Evolutionary conservation across 2,329 filamentous ascomycete genomes (phyloP).

Genomic region (Claviceps purpurea): DNA sequence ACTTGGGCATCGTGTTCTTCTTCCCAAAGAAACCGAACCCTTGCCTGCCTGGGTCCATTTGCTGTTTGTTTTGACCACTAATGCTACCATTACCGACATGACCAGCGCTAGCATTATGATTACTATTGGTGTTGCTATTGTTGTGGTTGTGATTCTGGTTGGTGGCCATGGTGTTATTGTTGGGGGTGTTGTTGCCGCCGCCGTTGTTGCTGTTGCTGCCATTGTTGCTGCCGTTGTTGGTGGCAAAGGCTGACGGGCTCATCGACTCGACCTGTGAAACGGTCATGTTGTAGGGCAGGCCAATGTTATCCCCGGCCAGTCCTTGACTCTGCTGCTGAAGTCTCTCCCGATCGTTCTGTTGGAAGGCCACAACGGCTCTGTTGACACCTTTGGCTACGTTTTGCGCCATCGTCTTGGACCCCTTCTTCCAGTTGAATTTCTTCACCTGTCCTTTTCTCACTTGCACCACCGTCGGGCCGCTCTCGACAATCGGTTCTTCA

Average conservation of each 20-base stretch:
- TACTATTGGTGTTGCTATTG: not conserved
- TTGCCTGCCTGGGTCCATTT: slow-evolving; percentile 30
- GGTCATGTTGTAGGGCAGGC: slow-evolving; percentile 59
- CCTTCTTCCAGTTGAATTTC: slow-evolving; percentile 99
- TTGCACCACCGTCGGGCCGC: slow-evolving; percentile 85
- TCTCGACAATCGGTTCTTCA: slow-evolving; percentile 53
- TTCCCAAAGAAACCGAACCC: slow-evolving; percentile 63
- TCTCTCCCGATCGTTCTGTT: slow-evolving; percentile 43
- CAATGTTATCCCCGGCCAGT: slow-evolving; percentile 49
- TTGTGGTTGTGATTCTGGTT: slow-evolving; percentile 14
- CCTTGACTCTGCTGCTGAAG: slow-evolving; percentile 36
- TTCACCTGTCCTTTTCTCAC: slow-evolving; percentile 88
- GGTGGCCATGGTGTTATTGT: not conserved
- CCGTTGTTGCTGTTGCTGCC: not conserved
- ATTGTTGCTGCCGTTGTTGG: slow-evolving; percentile 4
- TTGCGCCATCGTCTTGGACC: slow-evolving; percentile 83
- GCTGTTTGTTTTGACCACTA: slow-evolving; percentile 13
- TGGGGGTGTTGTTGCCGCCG: not conserved
- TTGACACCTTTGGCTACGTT: slow-evolving; percentile 91
- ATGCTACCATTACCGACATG: not conserved
- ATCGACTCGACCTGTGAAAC: slow-evolving; percentile 40
- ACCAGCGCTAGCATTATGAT: too few relatives aligned
- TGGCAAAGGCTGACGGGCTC: slow-evolving; percentile 16
- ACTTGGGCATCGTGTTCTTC: slow-evolving; percentile 38
- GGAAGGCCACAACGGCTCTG: slow-evolving; percentile 69